A percentile compares a stretch with the other conserved stretches of the same genome.
Conservation (phyloP, 768 basidiomycete genomes). For the Lactifluus echinatus region DNA sequence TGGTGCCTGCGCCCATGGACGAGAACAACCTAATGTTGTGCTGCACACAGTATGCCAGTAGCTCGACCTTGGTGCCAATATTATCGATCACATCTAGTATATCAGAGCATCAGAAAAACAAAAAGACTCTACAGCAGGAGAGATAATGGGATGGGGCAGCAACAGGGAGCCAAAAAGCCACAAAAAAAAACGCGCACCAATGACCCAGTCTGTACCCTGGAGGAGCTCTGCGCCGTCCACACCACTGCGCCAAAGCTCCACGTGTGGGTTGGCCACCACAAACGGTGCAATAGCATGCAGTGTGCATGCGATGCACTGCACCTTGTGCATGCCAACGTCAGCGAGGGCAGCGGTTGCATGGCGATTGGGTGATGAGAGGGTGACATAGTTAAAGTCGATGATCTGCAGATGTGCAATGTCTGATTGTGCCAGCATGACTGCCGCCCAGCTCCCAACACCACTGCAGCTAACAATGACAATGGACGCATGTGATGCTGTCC, state of each 20-base stretch:
- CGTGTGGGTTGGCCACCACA: constrained; percentile 74
- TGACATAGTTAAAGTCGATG: constrained; percentile 96
- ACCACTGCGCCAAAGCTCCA: constrained; percentile 84
- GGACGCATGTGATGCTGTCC: constrained; percentile 66
- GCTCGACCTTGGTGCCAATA: constrained; percentile 91
- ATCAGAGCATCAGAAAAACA: too few relatives aligned
- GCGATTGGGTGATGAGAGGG: constrained; percentile 87
- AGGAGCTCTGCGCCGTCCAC: constrained; percentile 57
- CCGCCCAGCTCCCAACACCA: constrained; percentile 94
- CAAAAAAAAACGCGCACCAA: constrained; percentile 59
- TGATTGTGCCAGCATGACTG: constrained; percentile 89
- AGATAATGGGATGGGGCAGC: not conserved
- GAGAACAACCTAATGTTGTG: constrained; percentile 85
- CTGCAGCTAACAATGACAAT: constrained; percentile 94
- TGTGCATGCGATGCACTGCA: constrained; percentile 59
- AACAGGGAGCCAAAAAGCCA: too few relatives aligned
- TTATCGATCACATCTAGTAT: constrained; percentile 96
- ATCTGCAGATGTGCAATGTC: constrained; percentile 70
- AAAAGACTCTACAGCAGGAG: too few relatives aligned
- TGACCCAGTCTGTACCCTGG: constrained; percentile 87
- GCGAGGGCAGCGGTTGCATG: constrained; percentile 84
- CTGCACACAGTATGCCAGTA: constrained; percentile 81
- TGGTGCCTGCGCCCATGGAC: constrained; percentile 94
- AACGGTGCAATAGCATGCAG: constrained; percentile 72
- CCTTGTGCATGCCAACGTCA: constrained; percentile 93